Evolutionary conservation across 192 early-diverging fungal genomes (phyloP).

Genomic region (Coemansia sp.): DNA sequence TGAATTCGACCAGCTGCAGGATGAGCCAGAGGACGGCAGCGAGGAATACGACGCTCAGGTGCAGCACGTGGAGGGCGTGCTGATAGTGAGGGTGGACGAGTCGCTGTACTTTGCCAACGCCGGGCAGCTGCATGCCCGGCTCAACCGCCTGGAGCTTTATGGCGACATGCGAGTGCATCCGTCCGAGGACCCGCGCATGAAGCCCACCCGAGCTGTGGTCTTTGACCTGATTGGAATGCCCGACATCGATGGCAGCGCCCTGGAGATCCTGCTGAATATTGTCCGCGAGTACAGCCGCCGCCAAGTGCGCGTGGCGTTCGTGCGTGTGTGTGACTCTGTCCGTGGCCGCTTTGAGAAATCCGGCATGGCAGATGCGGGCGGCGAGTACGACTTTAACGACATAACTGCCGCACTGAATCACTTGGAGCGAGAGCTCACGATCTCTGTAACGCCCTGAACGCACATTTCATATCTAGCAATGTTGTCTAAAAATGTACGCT

Average conservation of each 20-base stretch:
- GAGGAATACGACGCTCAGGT: constrained; percentile 48
- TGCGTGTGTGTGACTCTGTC: constrained; percentile 75
- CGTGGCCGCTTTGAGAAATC: constrained; percentile 69
- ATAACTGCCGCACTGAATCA: constrained; percentile 62
- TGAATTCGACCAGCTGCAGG: constrained; percentile 4
- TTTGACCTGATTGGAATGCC: constrained; percentile 93
- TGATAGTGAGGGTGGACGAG: constrained; percentile 91
- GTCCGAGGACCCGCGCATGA: constrained; percentile 81
- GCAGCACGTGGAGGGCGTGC: constrained; percentile 76
- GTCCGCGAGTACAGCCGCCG: constrained; percentile 81
- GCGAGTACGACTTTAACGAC: constrained; percentile 66
- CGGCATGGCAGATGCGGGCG: constrained; percentile 64
- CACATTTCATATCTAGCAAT: not conserved
- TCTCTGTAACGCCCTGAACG: not conserved
- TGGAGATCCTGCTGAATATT: constrained; percentile 86
- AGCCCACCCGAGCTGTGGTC: constrained; percentile 72
- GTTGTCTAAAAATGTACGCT: not conserved
- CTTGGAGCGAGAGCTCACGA: constrained; percentile 44
- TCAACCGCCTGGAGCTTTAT: constrained; percentile 90
- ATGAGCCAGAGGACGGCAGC: constrained; percentile 14
- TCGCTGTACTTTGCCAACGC: constrained; percentile 96
- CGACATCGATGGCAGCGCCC: constrained; percentile 88
- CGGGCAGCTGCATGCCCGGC: constrained; percentile 91
- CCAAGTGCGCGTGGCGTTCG: constrained; percentile 86
- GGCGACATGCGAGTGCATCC: constrained; percentile 95